These are phyloP conservation scores for Linnemannia elongata DNA, from an alignment of 192 early-diverging fungal species.

Conservation along the genomic window DNA sequence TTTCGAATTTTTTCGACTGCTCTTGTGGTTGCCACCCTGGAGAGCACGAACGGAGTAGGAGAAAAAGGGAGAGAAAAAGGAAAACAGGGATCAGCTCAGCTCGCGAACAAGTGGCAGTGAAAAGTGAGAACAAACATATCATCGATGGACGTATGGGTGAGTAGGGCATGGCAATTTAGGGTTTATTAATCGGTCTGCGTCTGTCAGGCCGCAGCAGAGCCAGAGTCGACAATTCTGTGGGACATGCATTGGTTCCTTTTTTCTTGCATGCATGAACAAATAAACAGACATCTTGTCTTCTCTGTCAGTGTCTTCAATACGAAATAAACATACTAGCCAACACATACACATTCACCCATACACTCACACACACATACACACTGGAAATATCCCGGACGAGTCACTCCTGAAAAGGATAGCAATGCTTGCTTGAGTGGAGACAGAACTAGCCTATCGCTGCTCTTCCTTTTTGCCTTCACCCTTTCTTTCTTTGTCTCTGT, in stretches of 20 bases:
- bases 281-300: neutral
- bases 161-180: neutral
- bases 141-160: neutral
- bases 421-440: neutral
- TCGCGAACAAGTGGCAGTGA: neutral
- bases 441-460: neutral
- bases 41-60: neutral
- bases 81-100: neutral
- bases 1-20: neutral
- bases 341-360: too few species aligned
- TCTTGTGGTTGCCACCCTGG: slow-evolving; percentile 3
- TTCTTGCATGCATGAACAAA: slow-evolving; percentile 9
- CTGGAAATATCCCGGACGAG: neutral
- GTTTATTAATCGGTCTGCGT: neutral
- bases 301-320: neutral
- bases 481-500: neutral
- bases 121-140: neutral
- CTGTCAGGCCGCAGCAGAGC: neutral
- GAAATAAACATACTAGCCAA: neutral
- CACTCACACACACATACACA: neutral
- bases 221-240: slow-evolving; percentile 9
- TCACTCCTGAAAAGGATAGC: slow-evolving; percentile 6
- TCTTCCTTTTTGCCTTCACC: neutral
- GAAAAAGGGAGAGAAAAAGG: too few species aligned
- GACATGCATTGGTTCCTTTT: neutral